Conservation (phyloP, 2,329 filamentous ascomycete species). For the Sporothrix mexicana region DNA sequence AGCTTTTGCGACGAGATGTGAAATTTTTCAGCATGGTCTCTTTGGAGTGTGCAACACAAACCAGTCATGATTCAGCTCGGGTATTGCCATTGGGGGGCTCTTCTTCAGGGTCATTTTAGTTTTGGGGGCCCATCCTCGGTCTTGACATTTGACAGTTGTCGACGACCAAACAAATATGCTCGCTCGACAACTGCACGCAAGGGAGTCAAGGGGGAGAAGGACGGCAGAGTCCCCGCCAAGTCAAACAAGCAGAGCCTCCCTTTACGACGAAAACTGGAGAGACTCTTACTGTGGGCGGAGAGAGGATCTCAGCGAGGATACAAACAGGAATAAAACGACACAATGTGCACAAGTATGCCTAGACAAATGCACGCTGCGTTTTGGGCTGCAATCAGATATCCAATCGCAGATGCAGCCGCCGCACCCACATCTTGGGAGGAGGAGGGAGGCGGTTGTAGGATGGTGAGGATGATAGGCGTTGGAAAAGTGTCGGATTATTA, state of each 20-base stretch:
- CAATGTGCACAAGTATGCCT: slow-evolving; percentile 7
- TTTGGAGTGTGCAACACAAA: not conserved
- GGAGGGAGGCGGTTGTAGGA: not conserved
- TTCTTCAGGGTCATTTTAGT: not conserved
- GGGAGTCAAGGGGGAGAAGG: not conserved
- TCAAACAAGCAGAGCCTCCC: slow-evolving; percentile 9
- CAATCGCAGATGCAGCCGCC: slow-evolving; percentile 20
- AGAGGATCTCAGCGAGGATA: not conserved
- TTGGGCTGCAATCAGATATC: not conserved
- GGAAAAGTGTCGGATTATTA: not conserved
- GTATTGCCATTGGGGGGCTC: not conserved
- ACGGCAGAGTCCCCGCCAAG: not conserved
- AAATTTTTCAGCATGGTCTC: not conserved
- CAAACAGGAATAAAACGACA: slow-evolving; percentile 2
- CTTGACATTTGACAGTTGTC: not conserved
- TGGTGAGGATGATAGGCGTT: not conserved
- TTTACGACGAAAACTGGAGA: not conserved
- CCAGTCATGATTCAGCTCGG: not conserved
- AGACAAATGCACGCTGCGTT: slow-evolving; percentile 1
- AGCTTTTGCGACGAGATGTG: not conserved
- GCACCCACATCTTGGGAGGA: not conserved
- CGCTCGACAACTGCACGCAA: not conserved
- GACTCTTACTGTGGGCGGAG: not conserved
- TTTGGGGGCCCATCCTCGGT: too few relatives aligned
- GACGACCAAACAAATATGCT: not conserved